phyloP scores from a whole-genome alignment of 169 alveolate genomes.

The Cryptosporidium baileyi region DNA sequence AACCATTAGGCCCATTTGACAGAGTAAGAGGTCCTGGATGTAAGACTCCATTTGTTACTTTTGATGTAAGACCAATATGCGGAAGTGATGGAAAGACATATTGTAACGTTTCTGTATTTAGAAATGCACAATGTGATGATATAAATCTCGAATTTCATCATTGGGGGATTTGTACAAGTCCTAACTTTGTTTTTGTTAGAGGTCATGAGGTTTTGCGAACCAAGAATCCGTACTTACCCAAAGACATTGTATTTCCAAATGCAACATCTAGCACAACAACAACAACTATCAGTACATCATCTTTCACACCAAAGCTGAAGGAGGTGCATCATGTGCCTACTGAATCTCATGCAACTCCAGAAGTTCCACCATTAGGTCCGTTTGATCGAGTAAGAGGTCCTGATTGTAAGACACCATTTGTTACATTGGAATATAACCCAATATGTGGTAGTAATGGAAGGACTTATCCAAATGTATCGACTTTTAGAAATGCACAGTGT shows the following conservation, averaged over 20 bases:
- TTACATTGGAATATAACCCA: constrained; percentile 19
- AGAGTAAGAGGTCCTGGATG: constrained; percentile 56
- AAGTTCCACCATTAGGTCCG: constrained; percentile 24
- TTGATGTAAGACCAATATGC: constrained; percentile 5
- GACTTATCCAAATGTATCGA: constrained; percentile 14
- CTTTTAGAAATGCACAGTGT: constrained; percentile 55
- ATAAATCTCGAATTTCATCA: background rate
- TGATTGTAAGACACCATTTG: constrained; percentile 28
- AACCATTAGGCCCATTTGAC: constrained; percentile 37
- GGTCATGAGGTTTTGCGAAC: too few relatives aligned
- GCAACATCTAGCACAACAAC: background rate
- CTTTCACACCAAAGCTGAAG: too few relatives aligned
- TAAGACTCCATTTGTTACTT: constrained; percentile 31
- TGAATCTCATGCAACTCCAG: background rate
- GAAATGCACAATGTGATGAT: constrained; percentile 53
- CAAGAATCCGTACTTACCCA: too few relatives aligned
- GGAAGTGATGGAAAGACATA: constrained; percentile 44
- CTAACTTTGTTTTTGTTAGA: too few relatives aligned
- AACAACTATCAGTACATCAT: background rate
- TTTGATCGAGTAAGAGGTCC: constrained; percentile 62
- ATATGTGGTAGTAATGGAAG: constrained; percentile 43
- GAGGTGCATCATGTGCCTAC: too few relatives aligned
- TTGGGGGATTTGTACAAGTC: constrained; percentile 21
- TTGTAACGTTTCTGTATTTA: constrained; percentile 19
- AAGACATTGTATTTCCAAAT: too few relatives aligned